Evolutionary conservation across 331 rosid species (phyloP).

Genomic region (Malus hybrid): DNA sequence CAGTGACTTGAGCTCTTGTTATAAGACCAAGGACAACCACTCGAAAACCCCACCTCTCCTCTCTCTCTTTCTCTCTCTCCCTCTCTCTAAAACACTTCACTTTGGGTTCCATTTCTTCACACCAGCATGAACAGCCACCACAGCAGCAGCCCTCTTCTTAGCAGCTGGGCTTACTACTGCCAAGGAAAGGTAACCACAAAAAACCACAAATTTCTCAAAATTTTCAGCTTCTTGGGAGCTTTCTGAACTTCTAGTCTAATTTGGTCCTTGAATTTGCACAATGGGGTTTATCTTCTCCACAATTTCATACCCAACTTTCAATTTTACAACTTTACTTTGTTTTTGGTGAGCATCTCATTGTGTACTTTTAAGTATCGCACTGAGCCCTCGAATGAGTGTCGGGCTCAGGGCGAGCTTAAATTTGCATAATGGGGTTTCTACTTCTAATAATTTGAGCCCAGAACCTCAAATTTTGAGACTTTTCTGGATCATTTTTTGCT

Average conservation of each 20-base stretch:
- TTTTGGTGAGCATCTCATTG: neutral
- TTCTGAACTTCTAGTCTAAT: neutral
- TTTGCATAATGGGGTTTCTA: conserved; percentile 1
- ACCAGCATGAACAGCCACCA: conserved; percentile 8
- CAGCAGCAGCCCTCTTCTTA: conserved; percentile 23
- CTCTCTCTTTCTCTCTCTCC: neutral
- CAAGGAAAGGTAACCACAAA: conserved; percentile 38
- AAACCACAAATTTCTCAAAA: neutral
- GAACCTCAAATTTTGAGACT: neutral
- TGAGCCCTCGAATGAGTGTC: neutral
- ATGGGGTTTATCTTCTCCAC: conserved; percentile 4
- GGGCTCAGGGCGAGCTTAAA: neutral
- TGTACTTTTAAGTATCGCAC: neutral
- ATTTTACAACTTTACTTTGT: neutral
- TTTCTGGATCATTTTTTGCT: neutral
- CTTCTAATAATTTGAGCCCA: neutral
- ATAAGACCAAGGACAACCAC: conserved; percentile 24
- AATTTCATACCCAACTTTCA: neutral
- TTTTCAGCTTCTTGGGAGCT: neutral
- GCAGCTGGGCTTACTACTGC: conserved; percentile 32
- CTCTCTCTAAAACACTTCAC: neutral
- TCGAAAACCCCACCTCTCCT: conserved; percentile 27
- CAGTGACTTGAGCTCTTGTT: conserved; percentile 27
- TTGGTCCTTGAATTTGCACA: conserved; percentile 1
- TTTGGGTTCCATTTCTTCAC: neutral